These are phyloP conservation scores for Fragilariopsis cylindrus DNA, from an alignment of 108 stramenopile genomes.

Conservation along the genomic window DNA sequence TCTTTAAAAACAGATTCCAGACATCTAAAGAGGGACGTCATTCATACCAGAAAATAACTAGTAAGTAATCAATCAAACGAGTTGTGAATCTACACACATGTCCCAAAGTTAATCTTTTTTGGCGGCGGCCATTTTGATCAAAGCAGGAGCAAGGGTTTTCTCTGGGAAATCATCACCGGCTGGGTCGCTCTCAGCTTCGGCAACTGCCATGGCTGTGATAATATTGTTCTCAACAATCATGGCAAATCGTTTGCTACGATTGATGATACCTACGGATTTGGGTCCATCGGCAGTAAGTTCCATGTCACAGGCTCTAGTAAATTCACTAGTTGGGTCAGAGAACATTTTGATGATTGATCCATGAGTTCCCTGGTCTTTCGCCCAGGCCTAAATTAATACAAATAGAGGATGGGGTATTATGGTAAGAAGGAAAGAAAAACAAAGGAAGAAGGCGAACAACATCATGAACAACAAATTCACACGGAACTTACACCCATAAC, in stretches of 20 bases:
- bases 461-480: too few species aligned
- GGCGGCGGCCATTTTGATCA: conserved; percentile 48
- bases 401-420: conserved; percentile 18
- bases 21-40: conserved; percentile 25
- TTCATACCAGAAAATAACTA: conserved; percentile 24
- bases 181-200: conserved; percentile 68
- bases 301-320: conserved; percentile 68
- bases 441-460: conserved; percentile 27
- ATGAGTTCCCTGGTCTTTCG: conserved; percentile 49
- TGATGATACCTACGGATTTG: conserved; percentile 51
- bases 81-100: neutral
- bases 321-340: conserved; percentile 60
- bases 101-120: conserved; percentile 3
- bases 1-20: neutral
- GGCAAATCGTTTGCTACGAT: conserved; percentile 74
- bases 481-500: conserved; percentile 23
- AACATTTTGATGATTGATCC: conserved; percentile 56
- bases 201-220: conserved; percentile 57
- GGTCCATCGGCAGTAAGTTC: conserved; percentile 68
- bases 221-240: conserved; percentile 64
- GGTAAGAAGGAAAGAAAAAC: conserved; percentile 32
- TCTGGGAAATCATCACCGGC: conserved; percentile 58
- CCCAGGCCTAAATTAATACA: conserved; percentile 72
- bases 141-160: conserved; percentile 44
- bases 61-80: neutral